Evolutionary conservation across 108 stramenopile genomes (phyloP), one percentile per base, ranked within the genome.

Genomic region (Licmophora abbreviata): DNA sequence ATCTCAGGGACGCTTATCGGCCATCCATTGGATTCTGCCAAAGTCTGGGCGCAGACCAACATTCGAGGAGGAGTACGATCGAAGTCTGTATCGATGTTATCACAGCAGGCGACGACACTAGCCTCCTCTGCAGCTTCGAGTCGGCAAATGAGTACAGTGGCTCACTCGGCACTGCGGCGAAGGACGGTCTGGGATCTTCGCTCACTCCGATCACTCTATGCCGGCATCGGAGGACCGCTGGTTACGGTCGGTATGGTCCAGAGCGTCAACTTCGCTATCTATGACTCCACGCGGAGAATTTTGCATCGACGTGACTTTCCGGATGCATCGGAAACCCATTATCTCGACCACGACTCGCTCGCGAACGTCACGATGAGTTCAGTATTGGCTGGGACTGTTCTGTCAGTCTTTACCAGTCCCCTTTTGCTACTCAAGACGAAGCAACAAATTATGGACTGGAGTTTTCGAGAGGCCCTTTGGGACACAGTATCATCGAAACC

Each of bases 261-360:
- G 50, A 68, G 68, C 32, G 25, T 85, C 12, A 89, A 82, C 63
- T 89, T 89, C 63, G 66, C 79, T 9, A 52, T 69, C 10, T 89
- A 85, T 51, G 87, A 89, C 58, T 62, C 77, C 4, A 58, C 64
- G 10, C 57, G 87, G 45, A 40, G 81, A 36, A 37, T 69, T 4
- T 60, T 89, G 49, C 47, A 76, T 45, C 32, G 27, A 18, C 29
- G 32, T 22, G 44, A 58, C 12, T 47, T 58, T 49, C 27, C 36
- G 25, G 40, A 9, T 9, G 9, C 28, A 28, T n/a, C 33, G 31
- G 30, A 54, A 31, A 27, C 49, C 21, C 70, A 74, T 45, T 88
- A 88, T 56, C 47, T 81, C 9, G 27, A 64, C 21, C 50, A 83
- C 30, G 81, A 81, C 42, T 59, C 70, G 9, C 34, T 84, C 22